A percentile compares a stretch with the other conserved stretches of the same genome.
phyloP scores from a whole-genome alignment of 768 basidiomycete species.

The Coprinopsis marcescibilis region DNA sequence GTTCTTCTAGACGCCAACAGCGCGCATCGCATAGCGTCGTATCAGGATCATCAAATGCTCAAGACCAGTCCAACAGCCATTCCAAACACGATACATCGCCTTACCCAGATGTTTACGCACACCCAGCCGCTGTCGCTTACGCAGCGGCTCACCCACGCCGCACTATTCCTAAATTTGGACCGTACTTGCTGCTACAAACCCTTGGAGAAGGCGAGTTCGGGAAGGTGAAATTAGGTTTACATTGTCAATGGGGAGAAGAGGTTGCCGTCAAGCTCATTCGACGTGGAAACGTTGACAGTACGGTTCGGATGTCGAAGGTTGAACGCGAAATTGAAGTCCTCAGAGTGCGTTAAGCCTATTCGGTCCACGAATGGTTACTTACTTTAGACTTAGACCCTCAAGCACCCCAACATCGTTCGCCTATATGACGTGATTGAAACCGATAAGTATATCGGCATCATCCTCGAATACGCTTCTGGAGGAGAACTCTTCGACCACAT shows the following conservation, averaged over 20 bases:
- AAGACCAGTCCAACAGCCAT: conserved; percentile 21
- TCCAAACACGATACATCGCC: conserved; percentile 31
- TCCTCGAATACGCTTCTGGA: conserved; percentile 96
- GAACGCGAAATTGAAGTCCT: conserved; percentile 97
- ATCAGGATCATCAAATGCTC: conserved; percentile 27
- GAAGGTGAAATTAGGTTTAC: conserved; percentile 97
- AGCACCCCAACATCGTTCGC: conserved; percentile 97
- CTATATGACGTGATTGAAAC: conserved; percentile 99
- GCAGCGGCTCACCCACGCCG: conserved; percentile 76
- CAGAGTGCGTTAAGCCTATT: conserved; percentile 51
- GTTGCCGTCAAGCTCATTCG: conserved; percentile 98
- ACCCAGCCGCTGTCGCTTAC: conserved; percentile 82
- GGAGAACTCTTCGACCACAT: conserved; percentile 99
- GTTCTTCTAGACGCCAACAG: conserved; percentile 45
- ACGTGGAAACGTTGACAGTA: conserved; percentile 83
- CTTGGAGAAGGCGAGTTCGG: conserved; percentile 98
- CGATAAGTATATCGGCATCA: conserved; percentile 99
- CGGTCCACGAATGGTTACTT: conserved; percentile 13
- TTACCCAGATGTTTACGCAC: conserved; percentile 73
- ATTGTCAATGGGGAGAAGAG: conserved; percentile 90
- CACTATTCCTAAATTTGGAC: conserved; percentile 91
- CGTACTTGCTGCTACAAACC: conserved; percentile 92
- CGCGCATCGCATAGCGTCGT: conserved; percentile 71
- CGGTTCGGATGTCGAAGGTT: conserved; percentile 87
- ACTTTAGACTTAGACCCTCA: conserved; percentile 58